phyloP scores from a whole-genome alignment of 2,329 filamentous ascomycete genomes.

The Septoria linicola region DNA sequence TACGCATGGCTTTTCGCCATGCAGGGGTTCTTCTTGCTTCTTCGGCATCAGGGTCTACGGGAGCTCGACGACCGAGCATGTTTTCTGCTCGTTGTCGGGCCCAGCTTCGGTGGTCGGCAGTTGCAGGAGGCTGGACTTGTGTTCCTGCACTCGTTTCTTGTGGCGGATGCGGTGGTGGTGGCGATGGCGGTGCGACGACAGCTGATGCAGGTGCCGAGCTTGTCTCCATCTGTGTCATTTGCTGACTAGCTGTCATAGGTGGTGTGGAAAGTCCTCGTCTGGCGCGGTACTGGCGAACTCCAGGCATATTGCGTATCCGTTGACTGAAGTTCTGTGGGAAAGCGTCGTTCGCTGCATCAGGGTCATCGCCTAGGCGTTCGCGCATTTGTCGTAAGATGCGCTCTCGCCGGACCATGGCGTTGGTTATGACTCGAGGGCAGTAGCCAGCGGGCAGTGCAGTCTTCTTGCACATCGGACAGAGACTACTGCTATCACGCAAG shows the following conservation, averaged over 20 bases:
- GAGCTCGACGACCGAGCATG: conserved; percentile 40
- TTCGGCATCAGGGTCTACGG: conserved; percentile 33
- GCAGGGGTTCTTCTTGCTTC: conserved; percentile 28
- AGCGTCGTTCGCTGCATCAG: conserved; percentile 13
- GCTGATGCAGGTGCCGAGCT: not conserved
- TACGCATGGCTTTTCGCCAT: conserved; percentile 34
- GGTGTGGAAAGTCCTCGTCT: conserved; percentile 12
- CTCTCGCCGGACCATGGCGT: conserved; percentile 82
- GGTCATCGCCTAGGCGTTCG: conserved; percentile 41
- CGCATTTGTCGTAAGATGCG: conserved; percentile 64
- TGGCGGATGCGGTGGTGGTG: not conserved
- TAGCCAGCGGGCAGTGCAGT: conserved; percentile 70
- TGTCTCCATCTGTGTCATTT: conserved; percentile 22
- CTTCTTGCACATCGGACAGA: conserved; percentile 89
- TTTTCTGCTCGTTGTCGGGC: conserved; percentile 47
- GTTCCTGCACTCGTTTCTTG: not conserved
- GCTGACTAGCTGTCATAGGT: conserved; percentile 21
- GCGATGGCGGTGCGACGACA: not conserved
- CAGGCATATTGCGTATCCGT: conserved; percentile 15
- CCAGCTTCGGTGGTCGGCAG: conserved; percentile 44
- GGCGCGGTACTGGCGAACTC: conserved; percentile 16
- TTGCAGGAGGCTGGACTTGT: conserved; percentile 21
- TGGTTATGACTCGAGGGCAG: conserved; percentile 64
- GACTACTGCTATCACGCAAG: conserved; percentile 71
- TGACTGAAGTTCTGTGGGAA: conserved; percentile 14